Evolutionary conservation across 805 yeast genomes (phyloP), one percentile per base, ranked within the genome.

Genomic region (Cyberlindnera mrakii): DNA sequence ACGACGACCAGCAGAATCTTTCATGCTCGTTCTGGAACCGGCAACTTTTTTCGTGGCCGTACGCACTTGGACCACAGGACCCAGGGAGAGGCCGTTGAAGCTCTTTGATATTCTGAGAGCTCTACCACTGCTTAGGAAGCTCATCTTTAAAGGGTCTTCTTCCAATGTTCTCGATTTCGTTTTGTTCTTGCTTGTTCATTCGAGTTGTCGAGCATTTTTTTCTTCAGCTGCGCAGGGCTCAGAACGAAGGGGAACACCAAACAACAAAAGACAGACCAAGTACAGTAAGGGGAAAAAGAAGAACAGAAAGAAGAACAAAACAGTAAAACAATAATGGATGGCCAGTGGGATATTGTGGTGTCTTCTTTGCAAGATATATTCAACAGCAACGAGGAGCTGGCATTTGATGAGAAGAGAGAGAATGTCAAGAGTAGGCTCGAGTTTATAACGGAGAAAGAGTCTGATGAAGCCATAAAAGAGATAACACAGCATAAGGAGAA

Each of bases 1-100:
- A 59, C 98, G 74, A 64, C 95, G 80, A 71, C 99, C 99, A 3
- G 88, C 88, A 14, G 99, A 90, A 63, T 90, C 96, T 61, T 84
- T 83, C 79, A 85, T 90, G 52, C 85, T 85, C 15, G 96, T 85
- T 66, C 80, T 85, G n/a, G 97, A 88, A 54, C 97, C 96, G 17
- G 95, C 88, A 7, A 93, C 96, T 62, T 81, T 84, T 66, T 93
- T 93, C 14, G 96, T 88, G 23, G 99, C 96, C 17, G 80, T 80
- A 74, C 99, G 88, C 13, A 88, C 77, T 44, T 69, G 74, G 25
- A 52, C 52, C 19, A 44, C 27, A 2, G 49, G 33, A n/a, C 46
- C 42, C 3, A 51, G 39, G 2, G 51, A 32, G 11, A 55, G 51
- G 11, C 47, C 51, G 2, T 48, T 30, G 18, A 54, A 34, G 4